Base-by-base conservation (phyloP, 352 stramenopile species). In the Pseudoperonospora humuli region DNA sequence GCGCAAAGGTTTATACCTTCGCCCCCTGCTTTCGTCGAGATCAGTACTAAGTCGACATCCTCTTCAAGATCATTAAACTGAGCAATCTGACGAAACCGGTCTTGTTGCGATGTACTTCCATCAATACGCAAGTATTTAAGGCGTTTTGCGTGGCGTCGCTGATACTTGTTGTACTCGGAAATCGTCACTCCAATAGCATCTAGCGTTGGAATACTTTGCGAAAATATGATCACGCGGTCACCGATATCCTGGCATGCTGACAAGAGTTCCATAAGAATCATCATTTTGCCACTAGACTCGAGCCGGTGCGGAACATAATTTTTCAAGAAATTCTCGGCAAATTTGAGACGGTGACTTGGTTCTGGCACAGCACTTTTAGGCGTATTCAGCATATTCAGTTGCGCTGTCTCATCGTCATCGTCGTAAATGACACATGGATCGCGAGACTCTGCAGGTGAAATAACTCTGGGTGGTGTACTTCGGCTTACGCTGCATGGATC, bases 181-280 rank as follows among this genome's bases (percentile, higher is more conserved):
- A 95, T 82, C 60, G 91, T 79, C 14, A 63, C 46, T 36, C 73
- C 79, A 38, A 94, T 81, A 6, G 75, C 70, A 38, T 94, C 85
- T 5, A 95, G 56, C 0, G 81, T 95, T 28, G 76, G 68, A 18
- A 95, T 89, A 47, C 81, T 94, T 54, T 95, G 84, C 6, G 84
- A 93, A 28, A 95, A 95, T 23, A 95, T 65, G 18, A 93, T 91
- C 31, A 93, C 75, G 19, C 85, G 84, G 50, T 95, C 84, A 10
- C 66, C 70, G 20, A 91, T 68, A 21, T 64, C 52, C 18, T 86
- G 77, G 13, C 72, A 89, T 24, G 77, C 67, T 6, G 47, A 53
- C 10, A 95, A 48, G 23, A 95, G 66, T 43, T 88, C 57, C 71
- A 94, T 85, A 8, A 93, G 46, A 10, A 95, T 68, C 46, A 89